A percentile compares a stretch with the other conserved stretches of the same genome.
These are phyloP conservation scores for Harringtonia lauricola DNA, from an alignment of 2,329 filamentous ascomycete genomes.

Conservation along the genomic window DNA sequence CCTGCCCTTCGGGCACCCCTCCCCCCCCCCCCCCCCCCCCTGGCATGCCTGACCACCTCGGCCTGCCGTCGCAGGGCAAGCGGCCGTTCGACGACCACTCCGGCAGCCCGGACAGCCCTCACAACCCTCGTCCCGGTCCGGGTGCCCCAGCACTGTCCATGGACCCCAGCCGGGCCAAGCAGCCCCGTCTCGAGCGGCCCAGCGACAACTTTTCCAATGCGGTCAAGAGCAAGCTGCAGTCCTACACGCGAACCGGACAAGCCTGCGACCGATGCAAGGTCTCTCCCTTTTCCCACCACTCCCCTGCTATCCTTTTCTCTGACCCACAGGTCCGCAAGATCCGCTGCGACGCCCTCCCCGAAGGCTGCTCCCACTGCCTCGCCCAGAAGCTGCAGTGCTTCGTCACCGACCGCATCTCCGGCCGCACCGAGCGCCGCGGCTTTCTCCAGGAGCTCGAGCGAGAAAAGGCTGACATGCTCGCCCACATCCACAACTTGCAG, in stretches of 20 bases:
- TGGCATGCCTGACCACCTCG: not conserved
- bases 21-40: no score
- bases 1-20: no score
- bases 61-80: not conserved
- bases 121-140: not conserved
- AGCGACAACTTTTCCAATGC: constrained; percentile 42
- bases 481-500: constrained; percentile 58
- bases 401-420: constrained; percentile 79
- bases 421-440: constrained; percentile 66
- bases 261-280: constrained; percentile 86
- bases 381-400: constrained; percentile 68
- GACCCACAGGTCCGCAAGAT: constrained; percentile 64
- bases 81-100: not conserved
- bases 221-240: constrained; percentile 43
- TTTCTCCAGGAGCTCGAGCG: constrained; percentile 68
- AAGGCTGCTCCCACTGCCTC: constrained; percentile 73
- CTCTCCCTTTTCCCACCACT: not conserved
- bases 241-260: constrained; percentile 60
- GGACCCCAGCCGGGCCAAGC: constrained; percentile 23
- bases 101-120: no score
- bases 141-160: not conserved
- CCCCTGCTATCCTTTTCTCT: no score
- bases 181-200: constrained; percentile 35
- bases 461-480: constrained; percentile 56
- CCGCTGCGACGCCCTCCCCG: constrained; percentile 68